Conservation (phyloP, 768 basidiomycete species). For the Hericium alpestre region DNA sequence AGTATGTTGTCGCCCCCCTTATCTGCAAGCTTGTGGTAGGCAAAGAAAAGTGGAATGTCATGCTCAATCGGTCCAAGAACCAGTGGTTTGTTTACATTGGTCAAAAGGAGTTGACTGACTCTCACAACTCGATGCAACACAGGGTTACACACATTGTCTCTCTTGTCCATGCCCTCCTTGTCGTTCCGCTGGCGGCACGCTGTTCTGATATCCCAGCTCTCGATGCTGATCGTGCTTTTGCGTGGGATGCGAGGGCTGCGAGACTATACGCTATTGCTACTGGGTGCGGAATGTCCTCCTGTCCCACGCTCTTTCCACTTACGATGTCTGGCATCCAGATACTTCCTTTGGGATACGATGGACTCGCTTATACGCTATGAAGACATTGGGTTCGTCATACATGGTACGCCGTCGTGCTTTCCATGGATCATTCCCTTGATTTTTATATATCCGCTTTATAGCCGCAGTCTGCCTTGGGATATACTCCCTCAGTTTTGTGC, state of each 20-base stretch:
- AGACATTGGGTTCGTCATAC: conserved; percentile 66
- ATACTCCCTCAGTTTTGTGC: conserved; percentile 61
- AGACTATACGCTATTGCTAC: conserved; percentile 56
- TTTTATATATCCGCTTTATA: conserved; percentile 14
- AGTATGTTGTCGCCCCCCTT: conserved; percentile 47
- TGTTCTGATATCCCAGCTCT: conserved; percentile 39
- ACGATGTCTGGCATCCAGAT: conserved; percentile 26
- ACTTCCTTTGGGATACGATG: conserved; percentile 78
- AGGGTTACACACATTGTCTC: conserved; percentile 70
- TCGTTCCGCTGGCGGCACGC: conserved; percentile 53
- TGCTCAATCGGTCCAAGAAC: neutral
- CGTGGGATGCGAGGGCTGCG: conserved; percentile 54
- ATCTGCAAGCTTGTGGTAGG: conserved; percentile 28
- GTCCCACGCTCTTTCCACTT: neutral
- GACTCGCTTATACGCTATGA: conserved; percentile 61
- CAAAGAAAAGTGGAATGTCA: conserved; percentile 33
- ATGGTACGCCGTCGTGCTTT: conserved; percentile 36
- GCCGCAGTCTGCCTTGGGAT: conserved; percentile 54
- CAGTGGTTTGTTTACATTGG: conserved; percentile 4
- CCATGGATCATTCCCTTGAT: neutral
- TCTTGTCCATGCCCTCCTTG: conserved; percentile 57
- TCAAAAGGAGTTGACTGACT: neutral
- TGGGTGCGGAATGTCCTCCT: conserved; percentile 36
- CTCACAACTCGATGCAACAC: conserved; percentile 2
- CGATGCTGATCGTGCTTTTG: conserved; percentile 58